A percentile compares a stretch with the other conserved stretches of the same genome.
phyloP scores from a whole-genome alignment of 352 stramenopile species.

The Phytophthora pluvialis region DNA sequence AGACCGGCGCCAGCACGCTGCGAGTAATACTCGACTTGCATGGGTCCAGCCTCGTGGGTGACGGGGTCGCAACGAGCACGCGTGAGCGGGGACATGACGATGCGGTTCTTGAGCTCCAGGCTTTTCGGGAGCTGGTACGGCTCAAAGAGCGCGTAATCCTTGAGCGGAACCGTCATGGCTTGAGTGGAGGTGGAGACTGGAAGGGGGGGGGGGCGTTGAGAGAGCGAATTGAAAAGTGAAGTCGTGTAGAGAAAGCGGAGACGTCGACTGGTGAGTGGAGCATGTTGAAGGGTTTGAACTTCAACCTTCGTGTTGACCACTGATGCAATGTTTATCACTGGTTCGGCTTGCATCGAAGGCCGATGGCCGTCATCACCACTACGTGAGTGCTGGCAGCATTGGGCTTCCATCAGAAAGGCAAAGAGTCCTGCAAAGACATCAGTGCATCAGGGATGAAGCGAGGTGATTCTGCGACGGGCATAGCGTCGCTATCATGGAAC shows the following conservation, averaged over 20 bases:
- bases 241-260: no score
- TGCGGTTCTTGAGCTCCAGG: slow-evolving; percentile 47
- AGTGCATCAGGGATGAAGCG: slow-evolving; percentile 6
- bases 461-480: no score
- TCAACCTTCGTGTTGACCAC: slow-evolving; percentile 28
- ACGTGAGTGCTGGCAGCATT: neutral
- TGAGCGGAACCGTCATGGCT: slow-evolving; percentile 27
- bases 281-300: slow-evolving; percentile 32
- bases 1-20: slow-evolving; percentile 34
- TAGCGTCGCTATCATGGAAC: neutral
- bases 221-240: slow-evolving; percentile 25
- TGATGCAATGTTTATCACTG: slow-evolving; percentile 6
- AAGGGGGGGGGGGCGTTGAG: neutral
- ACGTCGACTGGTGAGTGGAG: slow-evolving; percentile 12
- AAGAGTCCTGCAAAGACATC: neutral
- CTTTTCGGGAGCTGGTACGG: slow-evolving; percentile 36
- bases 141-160: slow-evolving; percentile 45
- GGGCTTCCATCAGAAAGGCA: slow-evolving; percentile 19
- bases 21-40: slow-evolving; percentile 54
- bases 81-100: slow-evolving; percentile 48
- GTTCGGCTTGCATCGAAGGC: neutral
- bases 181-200: neutral
- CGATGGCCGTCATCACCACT: slow-evolving; percentile 2
- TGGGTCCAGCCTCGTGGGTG: slow-evolving; percentile 32
- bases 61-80: slow-evolving; percentile 29